Percentiles rank a stretch among this genome's conserved stretches.
Conservation (phyloP, 306 rosid species). For the Gastrolobium bilobum region DNA sequence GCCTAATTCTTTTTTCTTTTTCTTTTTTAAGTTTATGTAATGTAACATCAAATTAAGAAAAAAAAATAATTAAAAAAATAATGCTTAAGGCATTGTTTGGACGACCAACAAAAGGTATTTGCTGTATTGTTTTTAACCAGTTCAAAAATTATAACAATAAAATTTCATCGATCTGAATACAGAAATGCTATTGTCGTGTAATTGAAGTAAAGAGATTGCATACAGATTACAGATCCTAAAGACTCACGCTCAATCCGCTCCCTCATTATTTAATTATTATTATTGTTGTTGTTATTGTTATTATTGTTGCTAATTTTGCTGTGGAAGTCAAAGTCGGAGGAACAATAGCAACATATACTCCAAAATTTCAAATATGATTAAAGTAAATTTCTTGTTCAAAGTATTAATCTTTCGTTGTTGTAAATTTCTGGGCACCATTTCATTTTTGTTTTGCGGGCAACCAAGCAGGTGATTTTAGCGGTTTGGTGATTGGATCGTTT, state of each 20-base stretch:
- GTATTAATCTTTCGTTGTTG: not conserved
- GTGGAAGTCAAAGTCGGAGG: not conserved
- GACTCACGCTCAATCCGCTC: not conserved
- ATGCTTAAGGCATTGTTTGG: too few relatives aligned
- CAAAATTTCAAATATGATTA: not conserved
- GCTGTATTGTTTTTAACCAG: too few relatives aligned
- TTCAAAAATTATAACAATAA: too few relatives aligned
- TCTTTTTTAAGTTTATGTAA: too few relatives aligned
- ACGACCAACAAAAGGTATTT: too few relatives aligned
- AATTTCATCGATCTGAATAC: conserved; percentile 16
- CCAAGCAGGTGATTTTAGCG: conserved; percentile 39
- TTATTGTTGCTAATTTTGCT: not conserved
- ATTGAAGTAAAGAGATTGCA: conserved; percentile 1
- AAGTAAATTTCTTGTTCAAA: not conserved
- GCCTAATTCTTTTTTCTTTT: too few relatives aligned
- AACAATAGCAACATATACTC: not conserved
- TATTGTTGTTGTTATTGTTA: not conserved
- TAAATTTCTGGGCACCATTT: conserved; percentile 14
- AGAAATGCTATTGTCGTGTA: not conserved
- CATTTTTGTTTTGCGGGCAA: too few relatives aligned
- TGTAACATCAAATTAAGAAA: too few relatives aligned
- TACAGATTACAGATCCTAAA: not conserved
- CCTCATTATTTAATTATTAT: not conserved
- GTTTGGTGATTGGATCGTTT: not conserved
- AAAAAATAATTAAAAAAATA: too few relatives aligned